Base-by-base conservation (phyloP, 345 rosid genomes). In the Angophora floribunda region DNA sequence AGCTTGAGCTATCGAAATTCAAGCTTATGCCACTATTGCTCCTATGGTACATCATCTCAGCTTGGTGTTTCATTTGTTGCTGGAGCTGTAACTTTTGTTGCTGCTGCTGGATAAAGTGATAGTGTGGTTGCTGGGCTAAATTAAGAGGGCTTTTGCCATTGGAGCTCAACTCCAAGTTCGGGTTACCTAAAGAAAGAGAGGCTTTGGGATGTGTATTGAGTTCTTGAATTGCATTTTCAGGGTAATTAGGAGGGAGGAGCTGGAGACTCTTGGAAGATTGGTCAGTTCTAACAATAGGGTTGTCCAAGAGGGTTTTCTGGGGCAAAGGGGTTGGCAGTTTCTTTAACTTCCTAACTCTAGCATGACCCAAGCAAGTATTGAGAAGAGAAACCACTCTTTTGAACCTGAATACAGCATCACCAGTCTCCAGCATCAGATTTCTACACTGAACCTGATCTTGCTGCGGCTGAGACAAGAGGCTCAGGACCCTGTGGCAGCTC, bases 351-450 rank as follows among this genome's bases (percentile, higher is more conserved):
- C 99, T 94, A 63, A 97, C 97, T 92, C 99, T 95, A 16, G 99
- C 98, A 94, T 97, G 99, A 89, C 99, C 99, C 91, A 95, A 95
- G 89, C 95, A 92, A 75, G 87, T 91, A 86, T 95, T 91, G 79
- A 98, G 90, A 91, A 98, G 93, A 91, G 93, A 96, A 91, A 90
- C 92, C 79, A 98, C 99, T 91, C 93, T 97, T 90, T 96, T 97
- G 91, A 98, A 97, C 96, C 92, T 93, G 92, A 88, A 93, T 87
- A 98, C 97, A 91, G 99, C 99, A 85, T 98, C 99, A 85, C 93
- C 94, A 88, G 97, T 95, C 90, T 96, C 97, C 87, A 91, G 90
- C 92, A 93, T 94, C 67, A 97, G 91, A 93, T 92, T 93, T 91
- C 90, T 93, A 75, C 90, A 89, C 80, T 92, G 94, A 51, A 90